Evolutionary conservation across 306 rosid genomes (phyloP).

Genomic region (Dalbergia cochinchinensis): DNA sequence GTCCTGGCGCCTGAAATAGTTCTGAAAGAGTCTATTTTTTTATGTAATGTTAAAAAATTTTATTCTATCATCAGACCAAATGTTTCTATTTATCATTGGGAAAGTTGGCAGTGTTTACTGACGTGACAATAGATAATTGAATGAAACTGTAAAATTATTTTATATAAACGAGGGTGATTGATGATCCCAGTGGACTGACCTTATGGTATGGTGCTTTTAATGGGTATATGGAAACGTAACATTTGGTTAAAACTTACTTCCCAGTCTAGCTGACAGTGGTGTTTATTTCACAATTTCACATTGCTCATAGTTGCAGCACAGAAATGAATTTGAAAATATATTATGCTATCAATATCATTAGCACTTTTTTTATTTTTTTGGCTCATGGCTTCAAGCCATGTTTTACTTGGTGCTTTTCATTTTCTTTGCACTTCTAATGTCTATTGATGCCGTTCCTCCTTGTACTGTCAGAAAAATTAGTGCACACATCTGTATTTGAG

Average conservation of each 20-base stretch:
- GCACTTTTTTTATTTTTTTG: neutral
- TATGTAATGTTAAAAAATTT: too few species aligned
- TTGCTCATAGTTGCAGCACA: neutral
- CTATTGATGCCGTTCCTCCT: constrained; percentile 31
- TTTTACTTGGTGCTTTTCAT: neutral
- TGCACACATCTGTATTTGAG: constrained; percentile 14
- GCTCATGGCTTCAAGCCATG: constrained; percentile 2
- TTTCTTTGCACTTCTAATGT: neutral
- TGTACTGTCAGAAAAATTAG: neutral
- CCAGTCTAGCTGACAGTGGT: constrained; percentile 2
- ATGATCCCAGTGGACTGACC: neutral
- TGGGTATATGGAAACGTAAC: constrained; percentile 5
- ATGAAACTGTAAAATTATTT: too few species aligned
- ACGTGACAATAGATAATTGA: too few species aligned
- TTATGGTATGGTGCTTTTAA: constrained; percentile 8
- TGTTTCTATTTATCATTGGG: too few species aligned
- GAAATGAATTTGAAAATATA: constrained; percentile 25
- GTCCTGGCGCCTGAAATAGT: constrained; percentile 5
- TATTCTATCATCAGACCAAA: too few species aligned
- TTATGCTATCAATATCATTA: neutral
- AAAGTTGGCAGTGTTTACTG: too few species aligned
- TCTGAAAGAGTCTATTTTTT: neutral
- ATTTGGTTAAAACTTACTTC: constrained; percentile 3
- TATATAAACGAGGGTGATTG: neutral
- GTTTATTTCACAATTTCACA: constrained; percentile 38